Evolutionary conservation across 768 basidiomycete species (phyloP).

Genomic region (Termitomyces sp.): DNA sequence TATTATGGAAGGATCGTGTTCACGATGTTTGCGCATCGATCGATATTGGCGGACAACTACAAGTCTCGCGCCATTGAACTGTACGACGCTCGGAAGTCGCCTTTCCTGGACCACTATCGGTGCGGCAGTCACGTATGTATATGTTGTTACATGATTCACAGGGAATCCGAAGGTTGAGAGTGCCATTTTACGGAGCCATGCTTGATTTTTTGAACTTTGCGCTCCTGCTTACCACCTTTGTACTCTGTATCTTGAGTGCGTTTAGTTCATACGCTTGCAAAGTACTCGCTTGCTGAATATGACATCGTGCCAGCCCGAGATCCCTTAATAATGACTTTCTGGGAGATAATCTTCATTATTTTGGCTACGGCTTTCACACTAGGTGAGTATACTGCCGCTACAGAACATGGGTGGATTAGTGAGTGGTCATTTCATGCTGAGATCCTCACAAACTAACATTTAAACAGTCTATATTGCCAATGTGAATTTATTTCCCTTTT

Average conservation of each 20-base stretch:
- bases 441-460: neutral
- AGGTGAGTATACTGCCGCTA: conserved; percentile 84
- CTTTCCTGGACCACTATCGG: conserved; percentile 84
- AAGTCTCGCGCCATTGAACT: conserved; percentile 69
- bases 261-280: neutral
- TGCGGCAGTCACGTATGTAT: conserved; percentile 15
- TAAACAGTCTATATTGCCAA: conserved; percentile 74
- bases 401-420: conserved; percentile 87
- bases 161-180: conserved; percentile 51
- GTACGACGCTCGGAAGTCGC: conserved; percentile 60
- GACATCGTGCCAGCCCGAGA: conserved; percentile 44
- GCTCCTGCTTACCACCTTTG: conserved; percentile 59
- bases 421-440: conserved; percentile 22
- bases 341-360: conserved; percentile 71
- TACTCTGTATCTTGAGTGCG: conserved; percentile 73
- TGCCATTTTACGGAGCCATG: conserved; percentile 74
- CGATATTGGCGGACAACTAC: conserved; percentile 88
- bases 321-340: conserved; percentile 39
- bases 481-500: conserved; percentile 29
- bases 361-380: conserved; percentile 75
- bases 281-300: neutral
- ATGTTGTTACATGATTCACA: neutral
- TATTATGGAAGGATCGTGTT: conserved; percentile 77
- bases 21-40: conserved; percentile 52
- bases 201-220: conserved; percentile 78